Base-by-base conservation (phyloP, 2,329 filamentous ascomycete genomes). In the Xylariaceae sp. region DNA sequence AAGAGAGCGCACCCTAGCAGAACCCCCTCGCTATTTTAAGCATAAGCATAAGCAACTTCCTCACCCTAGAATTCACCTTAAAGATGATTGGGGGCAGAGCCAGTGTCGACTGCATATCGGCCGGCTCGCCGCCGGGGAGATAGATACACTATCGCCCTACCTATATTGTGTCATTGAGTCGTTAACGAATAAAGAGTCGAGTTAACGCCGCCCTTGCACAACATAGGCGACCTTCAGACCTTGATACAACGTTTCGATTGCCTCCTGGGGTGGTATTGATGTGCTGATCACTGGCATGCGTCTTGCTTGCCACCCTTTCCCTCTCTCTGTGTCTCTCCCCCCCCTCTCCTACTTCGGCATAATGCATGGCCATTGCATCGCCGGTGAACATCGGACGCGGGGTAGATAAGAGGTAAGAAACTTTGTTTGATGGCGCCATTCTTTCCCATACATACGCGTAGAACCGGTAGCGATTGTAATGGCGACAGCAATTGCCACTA, bases 11-110 rank as follows among this genome's bases (percentile, higher is more conserved):
- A 34, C 28, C 40, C n/a, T 49, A 29, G 33, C 36, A 48, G 56
- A 47, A 56, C 26, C 52, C 52, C 47, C 37, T 46, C 41, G 28
- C 56, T 59, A 59, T 59, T 59, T 59, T 59, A 59, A 59, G 56
- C 56, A 59, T 56, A 56, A 55, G 51, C 49, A 49, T 37, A n/a
- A n/a, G n/a, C n/a, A n/a, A n/a, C n/a, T n/a, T n/a, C n/a, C n/a
- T n/a, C n/a, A n/a, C n/a, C n/a, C n/a, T n/a, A n/a, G n/a, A n/a
- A n/a, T n/a, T n/a, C n/a, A n/a, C n/a, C n/a, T n/a, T n/a, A n/a
- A n/a, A n/a, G n/a, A n/a, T n/a, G n/a, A n/a, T n/a, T n/a, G n/a
- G n/a, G n/a, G n/a, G n/a, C n/a, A n/a, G n/a, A n/a, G n/a, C n/a
- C n/a, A n/a, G n/a, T n/a, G n/a, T n/a, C n/a, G n/a, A n/a, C n/a